Conservation (phyloP, 352 stramenopile genomes). For the Phytophthora lateralis region DNA sequence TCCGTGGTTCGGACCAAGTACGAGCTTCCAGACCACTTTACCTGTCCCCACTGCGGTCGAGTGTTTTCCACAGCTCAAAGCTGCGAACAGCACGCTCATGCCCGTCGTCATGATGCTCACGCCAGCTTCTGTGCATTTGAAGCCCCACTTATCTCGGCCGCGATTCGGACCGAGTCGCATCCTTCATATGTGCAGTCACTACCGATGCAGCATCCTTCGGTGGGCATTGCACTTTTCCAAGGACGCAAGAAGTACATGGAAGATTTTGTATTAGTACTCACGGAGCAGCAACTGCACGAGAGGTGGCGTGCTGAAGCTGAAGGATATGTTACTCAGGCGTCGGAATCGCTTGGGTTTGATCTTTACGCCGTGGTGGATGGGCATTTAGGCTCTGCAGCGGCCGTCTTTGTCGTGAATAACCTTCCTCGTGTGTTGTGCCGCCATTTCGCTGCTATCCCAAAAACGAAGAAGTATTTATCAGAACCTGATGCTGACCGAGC, state of each 20-base stretch:
- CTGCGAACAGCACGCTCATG: slow-evolving; percentile 61
- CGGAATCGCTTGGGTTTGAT: slow-evolving; percentile 53
- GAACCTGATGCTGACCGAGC: background rate
- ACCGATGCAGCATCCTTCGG: slow-evolving; percentile 10
- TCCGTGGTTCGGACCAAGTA: slow-evolving; percentile 58
- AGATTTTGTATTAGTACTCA: slow-evolving; percentile 68
- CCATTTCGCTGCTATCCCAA: slow-evolving; percentile 39
- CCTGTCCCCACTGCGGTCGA: slow-evolving; percentile 66
- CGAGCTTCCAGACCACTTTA: slow-evolving; percentile 53
- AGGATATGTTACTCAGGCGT: background rate
- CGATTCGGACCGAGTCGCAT: slow-evolving; percentile 32
- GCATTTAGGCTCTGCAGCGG: slow-evolving; percentile 91
- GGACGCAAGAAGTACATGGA: slow-evolving; percentile 94
- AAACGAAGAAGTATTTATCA: slow-evolving; percentile 3
- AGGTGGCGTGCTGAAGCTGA: background rate
- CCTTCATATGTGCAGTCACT: slow-evolving; percentile 13
- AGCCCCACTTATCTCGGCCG: slow-evolving; percentile 18
- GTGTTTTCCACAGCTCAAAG: slow-evolving; percentile 66
- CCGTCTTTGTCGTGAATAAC: slow-evolving; percentile 75
- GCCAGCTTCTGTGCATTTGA: slow-evolving; percentile 72
- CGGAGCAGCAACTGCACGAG: slow-evolving; percentile 32
- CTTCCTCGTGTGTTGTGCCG: slow-evolving; percentile 39
- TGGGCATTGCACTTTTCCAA: slow-evolving; percentile 82
- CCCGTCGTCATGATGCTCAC: slow-evolving; percentile 45
- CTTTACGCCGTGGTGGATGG: slow-evolving; percentile 96